Percentiles rank a stretch among this genome's conserved stretches.
These are phyloP conservation scores for Litsea cubeba DNA, from an alignment of 164 flowering plant genomes.

Conservation along the genomic window DNA sequence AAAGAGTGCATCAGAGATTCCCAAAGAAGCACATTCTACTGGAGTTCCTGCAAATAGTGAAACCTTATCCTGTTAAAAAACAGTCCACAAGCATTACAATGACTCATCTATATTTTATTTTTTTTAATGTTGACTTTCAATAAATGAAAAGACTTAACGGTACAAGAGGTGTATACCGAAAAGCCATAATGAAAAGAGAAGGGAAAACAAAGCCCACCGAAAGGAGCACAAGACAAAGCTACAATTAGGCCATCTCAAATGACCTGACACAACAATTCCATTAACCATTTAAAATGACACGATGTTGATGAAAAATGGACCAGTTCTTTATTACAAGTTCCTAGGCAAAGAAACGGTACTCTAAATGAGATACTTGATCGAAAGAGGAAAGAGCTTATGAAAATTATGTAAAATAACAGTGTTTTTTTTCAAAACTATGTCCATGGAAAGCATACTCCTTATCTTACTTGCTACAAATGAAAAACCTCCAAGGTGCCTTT, in stretches of 20 bases:
- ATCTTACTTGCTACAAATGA: too few species aligned
- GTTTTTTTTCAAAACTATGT: too few species aligned
- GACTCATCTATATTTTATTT: too few species aligned
- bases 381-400: not conserved
- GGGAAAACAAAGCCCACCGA: too few species aligned
- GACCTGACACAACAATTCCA: not conserved
- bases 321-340: not conserved
- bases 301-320: not conserved
- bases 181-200: not conserved
- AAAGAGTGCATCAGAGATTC: conserved; percentile 65
- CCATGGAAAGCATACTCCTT: too few species aligned
- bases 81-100: not conserved
- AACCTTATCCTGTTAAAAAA: not conserved
- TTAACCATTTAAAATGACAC: not conserved
- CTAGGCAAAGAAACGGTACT: not conserved
- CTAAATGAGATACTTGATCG: not conserved
- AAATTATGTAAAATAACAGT: too few species aligned
- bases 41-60: conserved; percentile 68
- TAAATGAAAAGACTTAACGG: too few species aligned
- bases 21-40: conserved; percentile 87
- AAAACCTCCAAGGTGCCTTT: too few species aligned
- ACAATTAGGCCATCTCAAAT: not conserved
- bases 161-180: not conserved
- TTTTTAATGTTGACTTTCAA: too few species aligned
- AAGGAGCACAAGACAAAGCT: too few species aligned